These are phyloP conservation scores for Vaccinium myrtillus DNA, from an alignment of 148 eudicot genomes.

Conservation along the genomic window DNA sequence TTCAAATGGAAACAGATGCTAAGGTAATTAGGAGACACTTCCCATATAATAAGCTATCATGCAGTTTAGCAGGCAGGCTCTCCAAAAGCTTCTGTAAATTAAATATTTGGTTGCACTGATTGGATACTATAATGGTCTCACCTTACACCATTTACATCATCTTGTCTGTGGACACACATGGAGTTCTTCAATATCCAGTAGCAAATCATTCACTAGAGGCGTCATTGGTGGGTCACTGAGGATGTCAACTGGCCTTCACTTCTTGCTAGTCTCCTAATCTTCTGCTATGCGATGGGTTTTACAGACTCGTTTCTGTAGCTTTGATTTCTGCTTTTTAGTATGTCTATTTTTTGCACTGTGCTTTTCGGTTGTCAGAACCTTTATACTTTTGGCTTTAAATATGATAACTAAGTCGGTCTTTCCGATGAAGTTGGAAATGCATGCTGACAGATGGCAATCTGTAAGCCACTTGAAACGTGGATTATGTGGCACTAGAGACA, in stretches of 20 bases:
- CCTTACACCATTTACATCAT: not conserved
- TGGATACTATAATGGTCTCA: not conserved
- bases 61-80: not conserved
- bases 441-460: not conserved
- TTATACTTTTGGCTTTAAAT: not conserved
- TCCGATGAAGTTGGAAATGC: not conserved
- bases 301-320: not conserved
- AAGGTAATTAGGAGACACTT: conserved; percentile 43
- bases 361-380: not conserved
- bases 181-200: not conserved
- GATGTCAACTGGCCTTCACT: not conserved
- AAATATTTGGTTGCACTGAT: not conserved
- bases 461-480: not conserved
- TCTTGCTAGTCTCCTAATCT: not conserved
- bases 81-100: not conserved
- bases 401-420: not conserved
- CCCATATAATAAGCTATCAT: not conserved
- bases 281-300: not conserved
- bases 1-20: conserved; percentile 78
- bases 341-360: not conserved
- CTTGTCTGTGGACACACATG: not conserved
- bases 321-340: not conserved
- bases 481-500: not conserved
- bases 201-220: not conserved
- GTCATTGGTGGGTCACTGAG: not conserved